Evolutionary conservation across 2,329 filamentous ascomycete species (phyloP).

Genomic region (Hymenoscyphus scutula): DNA sequence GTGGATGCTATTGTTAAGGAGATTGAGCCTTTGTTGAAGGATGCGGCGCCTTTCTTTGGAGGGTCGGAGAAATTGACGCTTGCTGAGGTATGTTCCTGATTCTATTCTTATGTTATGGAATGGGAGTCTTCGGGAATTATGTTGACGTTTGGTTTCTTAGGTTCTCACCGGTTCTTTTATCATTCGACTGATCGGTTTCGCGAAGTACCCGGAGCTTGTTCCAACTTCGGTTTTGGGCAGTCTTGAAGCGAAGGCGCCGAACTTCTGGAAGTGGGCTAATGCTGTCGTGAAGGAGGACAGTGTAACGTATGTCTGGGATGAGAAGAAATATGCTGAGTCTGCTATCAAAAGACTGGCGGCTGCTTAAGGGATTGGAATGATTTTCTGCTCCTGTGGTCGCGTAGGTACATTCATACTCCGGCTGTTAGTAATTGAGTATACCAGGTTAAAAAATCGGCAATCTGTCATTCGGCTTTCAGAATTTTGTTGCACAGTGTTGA

Average conservation of each 20-base stretch:
- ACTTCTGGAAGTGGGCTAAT: conserved; percentile 66
- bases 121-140: conserved; percentile 1
- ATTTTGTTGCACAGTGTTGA: no score
- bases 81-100: conserved; percentile 60
- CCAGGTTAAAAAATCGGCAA: no score
- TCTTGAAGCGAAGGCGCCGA: conserved; percentile 56
- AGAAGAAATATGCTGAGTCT: conserved; percentile 37
- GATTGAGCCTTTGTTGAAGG: conserved; percentile 65
- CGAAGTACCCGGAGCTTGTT: conserved; percentile 53
- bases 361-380: background rate
- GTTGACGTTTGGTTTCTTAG: conserved; percentile 38
- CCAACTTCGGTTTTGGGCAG: conserved; percentile 47
- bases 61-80: conserved; percentile 64
- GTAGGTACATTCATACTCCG: no score
- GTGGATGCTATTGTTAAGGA: conserved; percentile 62
- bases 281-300: conserved; percentile 60
- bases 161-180: conserved; percentile 66
- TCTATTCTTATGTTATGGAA: background rate
- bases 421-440: no score
- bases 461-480: no score
- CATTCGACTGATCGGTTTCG: conserved; percentile 54
- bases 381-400: background rate
- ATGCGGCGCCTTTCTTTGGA: conserved; percentile 60
- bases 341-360: background rate
- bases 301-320: conserved; percentile 62